Evolutionary conservation across 441 rosid genomes (phyloP).

Genomic region (Mallotus japonicus): DNA sequence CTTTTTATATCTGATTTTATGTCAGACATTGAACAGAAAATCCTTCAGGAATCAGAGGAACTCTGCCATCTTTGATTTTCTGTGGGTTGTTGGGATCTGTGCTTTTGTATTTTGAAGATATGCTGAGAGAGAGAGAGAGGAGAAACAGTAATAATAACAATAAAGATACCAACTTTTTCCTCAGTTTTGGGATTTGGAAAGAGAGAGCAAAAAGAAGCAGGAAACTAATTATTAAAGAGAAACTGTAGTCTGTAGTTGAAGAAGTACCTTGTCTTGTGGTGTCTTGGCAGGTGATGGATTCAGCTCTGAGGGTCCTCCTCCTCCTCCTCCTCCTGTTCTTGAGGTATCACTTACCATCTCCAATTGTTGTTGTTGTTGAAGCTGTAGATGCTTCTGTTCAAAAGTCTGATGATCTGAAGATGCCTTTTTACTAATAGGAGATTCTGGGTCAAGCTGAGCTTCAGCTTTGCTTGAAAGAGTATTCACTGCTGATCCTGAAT

Average conservation of each 20-base stretch:
- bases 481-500: constrained; percentile 85
- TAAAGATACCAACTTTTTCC: constrained; percentile 41
- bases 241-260: constrained; percentile 18
- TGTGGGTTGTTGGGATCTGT: constrained; percentile 59
- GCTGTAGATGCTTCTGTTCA: constrained; percentile 40
- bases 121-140: constrained; percentile 15
- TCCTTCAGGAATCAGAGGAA: constrained; percentile 37
- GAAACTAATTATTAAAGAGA: constrained; percentile 21
- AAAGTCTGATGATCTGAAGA: constrained; percentile 45
- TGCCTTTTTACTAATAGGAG: constrained; percentile 70
- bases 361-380: constrained; percentile 38
- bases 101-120: constrained; percentile 29
- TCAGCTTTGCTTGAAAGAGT: constrained; percentile 73
- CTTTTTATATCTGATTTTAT: constrained; percentile 29
- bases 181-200: constrained; percentile 37
- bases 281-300: constrained; percentile 55
- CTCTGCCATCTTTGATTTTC: constrained; percentile 44
- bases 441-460: constrained; percentile 66
- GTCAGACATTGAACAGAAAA: constrained; percentile 51
- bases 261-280: constrained; percentile 70
- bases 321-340: constrained; percentile 28
- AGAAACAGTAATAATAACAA: constrained; percentile 31
- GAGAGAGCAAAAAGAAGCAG: background rate
- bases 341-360: constrained; percentile 60
- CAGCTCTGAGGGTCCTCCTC: constrained; percentile 41